These are phyloP conservation scores for Heterobasidion annosum DNA, from an alignment of 1,284 basidiomycete species.

Conservation along the genomic window DNA sequence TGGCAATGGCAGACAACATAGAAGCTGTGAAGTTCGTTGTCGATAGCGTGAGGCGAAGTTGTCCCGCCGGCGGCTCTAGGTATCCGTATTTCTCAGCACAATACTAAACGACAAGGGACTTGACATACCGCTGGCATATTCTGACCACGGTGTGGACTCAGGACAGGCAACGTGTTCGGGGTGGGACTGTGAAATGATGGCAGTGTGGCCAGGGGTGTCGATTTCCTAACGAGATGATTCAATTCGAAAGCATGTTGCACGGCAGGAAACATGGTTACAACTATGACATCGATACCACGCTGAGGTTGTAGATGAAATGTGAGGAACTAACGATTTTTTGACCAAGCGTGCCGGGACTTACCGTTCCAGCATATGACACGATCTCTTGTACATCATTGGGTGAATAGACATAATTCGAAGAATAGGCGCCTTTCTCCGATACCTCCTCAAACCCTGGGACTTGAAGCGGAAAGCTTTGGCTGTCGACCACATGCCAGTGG, in stretches of 20 bases:
- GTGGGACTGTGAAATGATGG: slow-evolving; percentile 26
- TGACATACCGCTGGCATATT: slow-evolving; percentile 17
- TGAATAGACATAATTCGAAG: slow-evolving; percentile 45
- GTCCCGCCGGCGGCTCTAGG: slow-evolving; percentile 36
- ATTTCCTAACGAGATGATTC: slow-evolving; percentile 32
- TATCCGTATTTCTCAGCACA: background rate
- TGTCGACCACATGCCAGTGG: slow-evolving; percentile 78
- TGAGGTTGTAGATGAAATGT: background rate
- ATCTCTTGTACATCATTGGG: slow-evolving; percentile 53
- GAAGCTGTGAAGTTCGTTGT: slow-evolving; percentile 29
- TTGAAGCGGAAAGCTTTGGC: slow-evolving; percentile 69
- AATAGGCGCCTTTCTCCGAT: slow-evolving; percentile 64
- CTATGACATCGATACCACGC: background rate
- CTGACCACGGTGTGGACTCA: slow-evolving; percentile 16
- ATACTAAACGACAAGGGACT: background rate
- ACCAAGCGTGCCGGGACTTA: slow-evolving; percentile 21
- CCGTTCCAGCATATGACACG: slow-evolving; percentile 63
- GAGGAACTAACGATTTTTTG: background rate
- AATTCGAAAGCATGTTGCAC: background rate
- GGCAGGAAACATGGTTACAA: background rate
- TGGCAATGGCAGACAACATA: slow-evolving; percentile 32
- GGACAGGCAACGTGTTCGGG: slow-evolving; percentile 37
- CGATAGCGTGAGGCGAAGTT: slow-evolving; percentile 31
- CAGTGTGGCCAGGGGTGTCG: slow-evolving; percentile 70
- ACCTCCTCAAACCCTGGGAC: slow-evolving; percentile 58